These are phyloP conservation scores for Fomitiporia mediterranea DNA, from an alignment of 1,284 basidiomycete species.

Conservation along the genomic window DNA sequence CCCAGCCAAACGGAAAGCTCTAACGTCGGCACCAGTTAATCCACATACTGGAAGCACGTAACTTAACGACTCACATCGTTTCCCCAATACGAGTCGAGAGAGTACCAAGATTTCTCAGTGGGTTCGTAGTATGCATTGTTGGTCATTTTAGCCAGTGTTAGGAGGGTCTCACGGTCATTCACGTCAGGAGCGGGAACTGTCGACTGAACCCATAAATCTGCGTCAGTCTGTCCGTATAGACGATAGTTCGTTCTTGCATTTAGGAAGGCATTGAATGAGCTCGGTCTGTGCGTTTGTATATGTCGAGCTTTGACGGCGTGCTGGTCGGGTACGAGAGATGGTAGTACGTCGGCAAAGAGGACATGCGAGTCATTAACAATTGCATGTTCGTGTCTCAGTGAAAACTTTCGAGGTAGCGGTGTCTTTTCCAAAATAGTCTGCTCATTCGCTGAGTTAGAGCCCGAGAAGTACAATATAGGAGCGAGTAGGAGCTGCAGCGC, in stretches of 20 bases:
- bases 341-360: slow-evolving; percentile 17
- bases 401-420: slow-evolving; percentile 6
- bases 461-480: slow-evolving; percentile 3
- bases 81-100: slow-evolving; percentile 15
- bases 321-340: neutral
- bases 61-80: slow-evolving; percentile 14
- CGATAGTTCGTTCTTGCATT: slow-evolving; percentile 4
- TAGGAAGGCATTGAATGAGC: slow-evolving; percentile 17
- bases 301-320: slow-evolving; percentile 6
- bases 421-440: neutral
- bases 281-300: slow-evolving; percentile 18
- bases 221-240: slow-evolving; percentile 10
- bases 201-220: slow-evolving; percentile 52
- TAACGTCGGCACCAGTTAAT: slow-evolving; percentile 34
- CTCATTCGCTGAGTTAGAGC: neutral
- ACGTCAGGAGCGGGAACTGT: slow-evolving; percentile 47
- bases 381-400: slow-evolving; percentile 20
- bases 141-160: slow-evolving; percentile 43
- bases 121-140: slow-evolving; percentile 22
- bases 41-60: slow-evolving; percentile 18
- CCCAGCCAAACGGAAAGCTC: slow-evolving; percentile 90
- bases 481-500: slow-evolving; percentile 18
- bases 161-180: slow-evolving; percentile 46
- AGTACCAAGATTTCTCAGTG: slow-evolving; percentile 17
- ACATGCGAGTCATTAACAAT: slow-evolving; percentile 17